Evolutionary conservation across 495 filamentous ascomycete species (phyloP).

Genomic region (Talaromyces ruber): DNA sequence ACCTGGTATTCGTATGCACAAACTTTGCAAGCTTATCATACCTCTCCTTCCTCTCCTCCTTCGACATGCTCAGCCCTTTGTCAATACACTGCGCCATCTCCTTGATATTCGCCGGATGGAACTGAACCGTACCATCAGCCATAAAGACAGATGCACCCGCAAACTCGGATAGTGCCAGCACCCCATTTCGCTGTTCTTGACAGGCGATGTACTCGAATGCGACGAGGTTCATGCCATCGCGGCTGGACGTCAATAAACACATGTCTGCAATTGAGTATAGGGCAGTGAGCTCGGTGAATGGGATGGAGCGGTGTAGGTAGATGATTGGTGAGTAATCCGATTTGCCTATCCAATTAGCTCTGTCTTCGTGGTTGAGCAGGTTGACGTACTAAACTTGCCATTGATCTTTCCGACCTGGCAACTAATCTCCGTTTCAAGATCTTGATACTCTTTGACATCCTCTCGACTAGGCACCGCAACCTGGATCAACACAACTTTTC

Average conservation of each 20-base stretch:
- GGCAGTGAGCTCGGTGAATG: conserved; percentile 84
- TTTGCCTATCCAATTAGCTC: conserved; percentile 43
- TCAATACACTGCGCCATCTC: conserved; percentile 81
- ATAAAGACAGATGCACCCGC: conserved; percentile 83
- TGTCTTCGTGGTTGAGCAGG: neutral
- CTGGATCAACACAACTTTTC: conserved; percentile 86
- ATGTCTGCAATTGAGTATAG: conserved; percentile 85
- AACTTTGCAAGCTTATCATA: conserved; percentile 76
- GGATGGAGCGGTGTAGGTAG: conserved; percentile 85
- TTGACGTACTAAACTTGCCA: conserved; percentile 58
- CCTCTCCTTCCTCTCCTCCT: conserved; percentile 64
- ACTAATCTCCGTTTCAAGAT: conserved; percentile 80
- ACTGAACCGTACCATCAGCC: conserved; percentile 66
- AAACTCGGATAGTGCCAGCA: conserved; percentile 89
- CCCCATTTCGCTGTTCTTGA: conserved; percentile 73
- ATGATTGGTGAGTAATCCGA: conserved; percentile 91
- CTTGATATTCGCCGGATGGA: conserved; percentile 89
- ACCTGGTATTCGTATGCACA: conserved; percentile 82
- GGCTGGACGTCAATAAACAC: conserved; percentile 80
- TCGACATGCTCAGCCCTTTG: conserved; percentile 75
- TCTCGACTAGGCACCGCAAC: conserved; percentile 86
- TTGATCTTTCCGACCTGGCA: conserved; percentile 89
- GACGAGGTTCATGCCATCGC: conserved; percentile 98
- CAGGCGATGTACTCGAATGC: conserved; percentile 94
- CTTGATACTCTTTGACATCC: conserved; percentile 95